Percentiles rank a stretch among this genome's conserved stretches.
These are phyloP conservation scores for Oldenlandia corymbosa DNA, from an alignment of 257 asterid species.

Conservation along the genomic window DNA sequence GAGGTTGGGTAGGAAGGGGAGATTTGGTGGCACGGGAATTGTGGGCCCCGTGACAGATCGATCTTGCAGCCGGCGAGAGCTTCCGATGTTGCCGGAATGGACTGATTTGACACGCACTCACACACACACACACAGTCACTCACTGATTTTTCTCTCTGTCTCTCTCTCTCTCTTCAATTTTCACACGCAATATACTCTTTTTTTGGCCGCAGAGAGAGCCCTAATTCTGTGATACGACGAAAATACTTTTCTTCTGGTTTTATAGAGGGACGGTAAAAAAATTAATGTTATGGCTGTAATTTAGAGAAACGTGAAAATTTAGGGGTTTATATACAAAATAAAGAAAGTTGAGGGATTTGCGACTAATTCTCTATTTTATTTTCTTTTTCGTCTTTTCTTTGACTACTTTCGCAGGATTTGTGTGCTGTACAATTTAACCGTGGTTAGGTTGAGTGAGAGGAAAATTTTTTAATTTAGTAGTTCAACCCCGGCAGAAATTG, in stretches of 20 bases:
- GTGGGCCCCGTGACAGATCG: slow-evolving; percentile 47
- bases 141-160: slow-evolving; percentile 7
- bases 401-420: slow-evolving; percentile 4
- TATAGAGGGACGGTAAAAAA: background rate
- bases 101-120: slow-evolving; percentile 20
- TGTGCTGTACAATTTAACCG: background rate
- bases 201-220: too few species aligned
- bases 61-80: slow-evolving; percentile 51
- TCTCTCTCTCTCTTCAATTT: background rate
- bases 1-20: background rate
- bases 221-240: too few species aligned
- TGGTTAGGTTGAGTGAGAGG: background rate
- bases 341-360: too few species aligned
- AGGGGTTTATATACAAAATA: too few species aligned
- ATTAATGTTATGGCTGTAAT: background rate
- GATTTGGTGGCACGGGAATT: slow-evolving; percentile 33
- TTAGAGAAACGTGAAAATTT: too few species aligned
- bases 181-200: background rate
- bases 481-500: too few species aligned
- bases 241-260: background rate
- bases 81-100: slow-evolving; percentile 61
- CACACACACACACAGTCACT: slow-evolving; percentile 7
- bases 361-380: background rate
- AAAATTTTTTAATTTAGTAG: too few species aligned
- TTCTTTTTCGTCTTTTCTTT: background rate